Percentiles rank a stretch among this genome's conserved stretches.
phyloP scores from a whole-genome alignment of 2,329 filamentous ascomycete species.

The Fusarium ambrosium region DNA sequence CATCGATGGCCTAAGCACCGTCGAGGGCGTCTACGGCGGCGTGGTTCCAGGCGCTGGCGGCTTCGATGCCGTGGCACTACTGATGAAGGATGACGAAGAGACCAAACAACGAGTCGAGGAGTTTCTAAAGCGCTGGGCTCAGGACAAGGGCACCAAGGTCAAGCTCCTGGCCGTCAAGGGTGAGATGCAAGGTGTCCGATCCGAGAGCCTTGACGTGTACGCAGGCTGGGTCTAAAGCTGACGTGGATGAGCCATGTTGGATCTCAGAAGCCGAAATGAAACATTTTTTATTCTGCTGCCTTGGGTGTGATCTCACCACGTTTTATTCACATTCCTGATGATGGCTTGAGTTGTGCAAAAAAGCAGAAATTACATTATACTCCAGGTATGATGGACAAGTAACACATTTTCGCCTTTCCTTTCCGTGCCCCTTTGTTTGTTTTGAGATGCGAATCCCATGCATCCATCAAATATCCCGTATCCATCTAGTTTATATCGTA shows the following conservation, averaged over 20 bases:
- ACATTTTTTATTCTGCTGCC: constrained; percentile 1
- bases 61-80: constrained; percentile 87
- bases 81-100: constrained; percentile 79
- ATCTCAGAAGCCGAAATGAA: constrained; percentile 32
- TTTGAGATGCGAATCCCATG: background rate
- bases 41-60: constrained; percentile 96
- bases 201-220: constrained; percentile 61
- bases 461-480: background rate
- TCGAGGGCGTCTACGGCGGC: constrained; percentile 88
- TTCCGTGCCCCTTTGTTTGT: background rate
- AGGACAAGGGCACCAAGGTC: constrained; percentile 71
- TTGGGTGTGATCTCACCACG: constrained; percentile 8
- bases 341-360: constrained; percentile 13
- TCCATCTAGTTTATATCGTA: constrained; percentile 22
- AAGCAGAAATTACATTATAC: constrained; percentile 37
- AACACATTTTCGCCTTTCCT: constrained; percentile 14
- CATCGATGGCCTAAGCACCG: constrained; percentile 77
- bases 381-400: constrained; percentile 32
- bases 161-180: constrained; percentile 78
- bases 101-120: constrained; percentile 71
- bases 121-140: constrained; percentile 76
- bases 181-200: constrained; percentile 76
- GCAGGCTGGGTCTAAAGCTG: constrained; percentile 57
- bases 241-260: background rate
- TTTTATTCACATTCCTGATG: constrained; percentile 32